These are phyloP conservation scores for Colletotrichum navitas DNA, from an alignment of 2,329 filamentous ascomycete species.

Conservation along the genomic window DNA sequence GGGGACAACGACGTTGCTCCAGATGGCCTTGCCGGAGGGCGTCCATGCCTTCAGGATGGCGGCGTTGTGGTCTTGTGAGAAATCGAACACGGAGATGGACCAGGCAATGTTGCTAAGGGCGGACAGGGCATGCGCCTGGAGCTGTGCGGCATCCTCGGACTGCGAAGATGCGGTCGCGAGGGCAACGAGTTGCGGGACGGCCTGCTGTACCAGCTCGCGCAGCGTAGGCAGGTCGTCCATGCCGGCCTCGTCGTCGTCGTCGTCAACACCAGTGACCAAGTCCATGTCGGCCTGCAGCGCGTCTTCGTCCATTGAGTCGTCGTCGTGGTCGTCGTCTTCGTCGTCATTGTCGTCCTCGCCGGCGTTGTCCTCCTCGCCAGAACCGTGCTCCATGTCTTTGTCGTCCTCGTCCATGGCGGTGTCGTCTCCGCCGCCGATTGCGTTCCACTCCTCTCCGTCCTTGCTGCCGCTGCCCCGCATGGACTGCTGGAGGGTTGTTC, in stretches of 20 bases:
- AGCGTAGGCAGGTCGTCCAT: slow-evolving; percentile 68
- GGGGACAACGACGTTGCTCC: slow-evolving; percentile 67
- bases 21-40: slow-evolving; percentile 66
- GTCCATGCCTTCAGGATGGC: slow-evolving; percentile 67
- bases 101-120: slow-evolving; percentile 77
- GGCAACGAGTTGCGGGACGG: slow-evolving; percentile 63
- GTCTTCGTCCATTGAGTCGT: slow-evolving; percentile 68
- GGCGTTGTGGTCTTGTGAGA: slow-evolving; percentile 65
- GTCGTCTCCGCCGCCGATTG: slow-evolving; percentile 53
- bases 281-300: slow-evolving; percentile 75
- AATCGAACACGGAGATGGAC: slow-evolving; percentile 73
- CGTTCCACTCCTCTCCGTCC: slow-evolving; percentile 56
- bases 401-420: slow-evolving; percentile 55
- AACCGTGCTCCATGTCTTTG: slow-evolving; percentile 51
- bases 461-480: slow-evolving; percentile 51
- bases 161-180: slow-evolving; percentile 57
- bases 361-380: slow-evolving; percentile 53
- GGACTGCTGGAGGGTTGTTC: slow-evolving; percentile 67
- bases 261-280: slow-evolving; percentile 66
- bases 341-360: slow-evolving; percentile 57
- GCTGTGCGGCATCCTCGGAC: slow-evolving; percentile 56
- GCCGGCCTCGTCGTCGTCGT: slow-evolving; percentile 56
- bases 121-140: slow-evolving; percentile 68
- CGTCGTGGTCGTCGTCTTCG: slow-evolving; percentile 49
- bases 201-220: slow-evolving; percentile 59